Conservation (phyloP, 768 basidiomycete genomes). For the Lyophyllum semitale region DNA sequence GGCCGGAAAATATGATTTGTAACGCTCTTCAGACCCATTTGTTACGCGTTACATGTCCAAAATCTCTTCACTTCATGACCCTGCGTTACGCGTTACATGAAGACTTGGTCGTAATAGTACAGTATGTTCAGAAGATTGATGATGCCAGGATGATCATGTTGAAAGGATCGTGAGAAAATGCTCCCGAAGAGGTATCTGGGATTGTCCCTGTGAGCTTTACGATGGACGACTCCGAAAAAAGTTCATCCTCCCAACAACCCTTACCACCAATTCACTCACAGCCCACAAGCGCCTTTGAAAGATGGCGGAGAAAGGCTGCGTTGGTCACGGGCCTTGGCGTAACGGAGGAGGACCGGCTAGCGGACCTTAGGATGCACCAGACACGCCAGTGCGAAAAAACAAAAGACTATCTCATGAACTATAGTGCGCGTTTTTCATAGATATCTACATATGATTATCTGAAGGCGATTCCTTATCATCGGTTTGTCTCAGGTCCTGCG, state of each 20-base stretch:
- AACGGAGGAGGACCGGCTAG: slow-evolving; percentile 45
- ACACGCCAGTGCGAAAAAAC: slow-evolving; percentile 63
- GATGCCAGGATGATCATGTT: too few species aligned
- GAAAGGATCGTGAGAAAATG: slow-evolving; percentile 17
- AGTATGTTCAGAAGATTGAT: neutral
- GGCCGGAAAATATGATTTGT: too few species aligned
- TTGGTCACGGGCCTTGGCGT: slow-evolving; percentile 52
- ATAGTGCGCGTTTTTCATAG: slow-evolving; percentile 53
- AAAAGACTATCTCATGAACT: slow-evolving; percentile 67
- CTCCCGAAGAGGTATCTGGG: slow-evolving; percentile 13
- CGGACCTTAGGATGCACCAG: slow-evolving; percentile 36
- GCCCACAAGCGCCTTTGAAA: slow-evolving; percentile 41
- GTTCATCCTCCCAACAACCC: slow-evolving; percentile 14
- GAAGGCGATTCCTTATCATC: slow-evolving; percentile 10
- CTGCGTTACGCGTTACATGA: too few species aligned
- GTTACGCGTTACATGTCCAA: too few species aligned
- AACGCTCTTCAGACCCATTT: too few species aligned
- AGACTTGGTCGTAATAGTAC: too few species aligned
- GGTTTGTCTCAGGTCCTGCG: slow-evolving; percentile 61
- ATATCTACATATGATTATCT: slow-evolving; percentile 7
- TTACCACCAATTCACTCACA: slow-evolving; percentile 20
- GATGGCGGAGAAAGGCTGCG: slow-evolving; percentile 49
- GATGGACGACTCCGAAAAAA: slow-evolving; percentile 22
- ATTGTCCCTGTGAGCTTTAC: slow-evolving; percentile 8
- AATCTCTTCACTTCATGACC: too few species aligned